A percentile compares a stretch with the other conserved stretches of the same genome.
These are phyloP conservation scores for Pyropia yezoensis DNA, from an alignment of 23 red algal species.

Conservation along the genomic window DNA sequence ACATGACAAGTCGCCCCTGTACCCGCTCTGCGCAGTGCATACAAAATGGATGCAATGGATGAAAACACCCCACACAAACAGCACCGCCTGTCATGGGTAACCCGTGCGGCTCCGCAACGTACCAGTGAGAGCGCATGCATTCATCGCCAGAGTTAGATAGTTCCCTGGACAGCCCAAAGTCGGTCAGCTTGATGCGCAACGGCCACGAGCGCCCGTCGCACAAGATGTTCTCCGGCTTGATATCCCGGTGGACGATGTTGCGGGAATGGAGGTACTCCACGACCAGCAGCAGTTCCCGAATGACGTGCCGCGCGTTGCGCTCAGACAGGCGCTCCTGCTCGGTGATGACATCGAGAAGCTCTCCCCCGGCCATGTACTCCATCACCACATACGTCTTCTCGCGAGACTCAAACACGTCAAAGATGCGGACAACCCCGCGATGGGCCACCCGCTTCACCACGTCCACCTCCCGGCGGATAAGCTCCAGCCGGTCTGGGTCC, in stretches of 20 bases:
- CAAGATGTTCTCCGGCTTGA: conserved; percentile 94
- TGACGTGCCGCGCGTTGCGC: conserved; percentile 62
- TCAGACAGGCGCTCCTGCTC: conserved; percentile 69
- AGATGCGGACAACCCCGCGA: conserved; percentile 61
- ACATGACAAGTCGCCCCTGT: no score
- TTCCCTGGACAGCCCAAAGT: conserved; percentile 83
- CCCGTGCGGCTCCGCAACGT: no score
- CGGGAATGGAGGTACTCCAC: conserved; percentile 74
- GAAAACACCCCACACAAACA: no score
- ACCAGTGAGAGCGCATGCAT: conserved; percentile 60
- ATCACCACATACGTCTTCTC: conserved; percentile 71
- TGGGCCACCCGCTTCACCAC: conserved; percentile 51
- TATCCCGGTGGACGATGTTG: conserved; percentile 81
- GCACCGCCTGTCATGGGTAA: no score
- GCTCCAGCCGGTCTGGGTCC: not conserved
- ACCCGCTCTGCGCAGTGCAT: no score
- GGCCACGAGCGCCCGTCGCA: conserved; percentile 32
- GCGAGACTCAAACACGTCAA: conserved; percentile 81
- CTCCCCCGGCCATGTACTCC: conserved; percentile 86
- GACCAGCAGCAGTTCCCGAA: conserved; percentile 65
- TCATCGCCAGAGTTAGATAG: conserved; percentile 19
- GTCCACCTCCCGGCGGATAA: conserved; percentile 55
- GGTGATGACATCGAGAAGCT: conserved; percentile 81
- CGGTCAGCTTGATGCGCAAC: conserved; percentile 72
- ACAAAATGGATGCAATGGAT: no score